Evolutionary conservation across 2,329 filamentous ascomycete species (phyloP).

Genomic region (Aspergillus neoniger): DNA sequence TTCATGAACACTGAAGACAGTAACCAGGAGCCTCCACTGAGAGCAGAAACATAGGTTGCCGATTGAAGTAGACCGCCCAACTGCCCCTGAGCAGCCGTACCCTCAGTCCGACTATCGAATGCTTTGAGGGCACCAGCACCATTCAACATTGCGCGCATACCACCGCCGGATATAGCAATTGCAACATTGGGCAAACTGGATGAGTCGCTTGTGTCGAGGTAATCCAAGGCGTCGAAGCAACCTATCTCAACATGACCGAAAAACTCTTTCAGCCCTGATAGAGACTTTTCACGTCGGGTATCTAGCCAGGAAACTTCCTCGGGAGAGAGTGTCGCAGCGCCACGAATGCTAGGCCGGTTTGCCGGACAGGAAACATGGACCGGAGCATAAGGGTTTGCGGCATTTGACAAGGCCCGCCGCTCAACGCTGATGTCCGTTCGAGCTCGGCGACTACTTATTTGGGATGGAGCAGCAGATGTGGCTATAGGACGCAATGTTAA

Average conservation of each 20-base stretch:
- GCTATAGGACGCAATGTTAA: neutral
- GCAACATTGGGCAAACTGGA: constrained; percentile 65
- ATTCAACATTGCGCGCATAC: constrained; percentile 83
- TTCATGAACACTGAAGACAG: constrained; percentile 77
- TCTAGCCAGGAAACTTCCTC: neutral
- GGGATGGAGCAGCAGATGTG: neutral
- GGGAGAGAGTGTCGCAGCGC: neutral
- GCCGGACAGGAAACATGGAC: neutral
- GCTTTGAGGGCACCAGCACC: constrained; percentile 81
- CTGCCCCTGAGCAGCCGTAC: constrained; percentile 64
- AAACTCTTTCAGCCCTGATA: neutral
- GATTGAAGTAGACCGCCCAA: constrained; percentile 81
- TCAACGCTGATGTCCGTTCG: no score
- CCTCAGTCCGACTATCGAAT: constrained; percentile 71
- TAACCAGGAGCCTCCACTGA: constrained; percentile 84
- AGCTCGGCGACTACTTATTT: neutral
- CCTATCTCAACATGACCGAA: constrained; percentile 1
- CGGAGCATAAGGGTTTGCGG: neutral
- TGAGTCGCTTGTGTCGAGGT: neutral
- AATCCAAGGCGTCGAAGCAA: neutral
- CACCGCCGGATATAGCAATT: constrained; percentile 79
- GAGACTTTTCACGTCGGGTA: neutral
- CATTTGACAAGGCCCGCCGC: neutral
- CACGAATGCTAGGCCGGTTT: neutral
- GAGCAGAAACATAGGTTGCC: constrained; percentile 76